phyloP scores from a whole-genome alignment of 371 early-diverging fungal species.

The Mortierella sp. region DNA sequence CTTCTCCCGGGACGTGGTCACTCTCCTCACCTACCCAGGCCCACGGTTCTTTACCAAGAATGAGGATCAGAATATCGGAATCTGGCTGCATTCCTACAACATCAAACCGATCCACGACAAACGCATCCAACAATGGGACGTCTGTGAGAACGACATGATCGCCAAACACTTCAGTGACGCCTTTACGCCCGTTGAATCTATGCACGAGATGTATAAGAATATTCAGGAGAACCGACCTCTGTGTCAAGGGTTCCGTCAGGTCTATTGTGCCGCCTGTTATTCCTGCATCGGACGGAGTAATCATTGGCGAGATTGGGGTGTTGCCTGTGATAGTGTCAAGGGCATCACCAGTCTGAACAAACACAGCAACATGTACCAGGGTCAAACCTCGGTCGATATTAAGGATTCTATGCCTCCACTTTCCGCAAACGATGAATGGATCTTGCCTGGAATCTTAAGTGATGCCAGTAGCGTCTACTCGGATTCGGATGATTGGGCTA shows the following conservation, averaged over 20 bases:
- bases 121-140: slow-evolving; percentile 65
- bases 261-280: slow-evolving; percentile 66
- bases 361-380: slow-evolving; percentile 18
- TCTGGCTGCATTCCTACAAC: slow-evolving; percentile 71
- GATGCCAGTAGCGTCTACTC: slow-evolving; percentile 68
- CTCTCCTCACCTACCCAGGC: slow-evolving; percentile 55
- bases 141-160: slow-evolving; percentile 68
- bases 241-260: slow-evolving; percentile 58
- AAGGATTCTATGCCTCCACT: slow-evolving; percentile 59
- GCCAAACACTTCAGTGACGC: slow-evolving; percentile 61
- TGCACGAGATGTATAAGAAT: slow-evolving; percentile 65
- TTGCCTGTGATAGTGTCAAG: slow-evolving; percentile 63
- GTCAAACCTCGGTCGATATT: slow-evolving; percentile 30
- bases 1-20: slow-evolving; percentile 64
- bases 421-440: slow-evolving; percentile 67
- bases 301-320: slow-evolving; percentile 64
- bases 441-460: slow-evolving; percentile 64
- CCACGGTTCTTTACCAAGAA: slow-evolving; percentile 63
- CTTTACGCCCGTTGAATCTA: slow-evolving; percentile 39
- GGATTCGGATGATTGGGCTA: slow-evolving; percentile 67
- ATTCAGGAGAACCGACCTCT: slow-evolving; percentile 51
- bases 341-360: slow-evolving; percentile 59
- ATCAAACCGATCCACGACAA: slow-evolving; percentile 66
- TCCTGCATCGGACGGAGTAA: slow-evolving; percentile 64
- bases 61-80: slow-evolving; percentile 64